A percentile compares a stretch with the other conserved stretches of the same genome.
These are phyloP conservation scores for Avicennia marina DNA, from an alignment of 257 asterid genomes.

Conservation along the genomic window DNA sequence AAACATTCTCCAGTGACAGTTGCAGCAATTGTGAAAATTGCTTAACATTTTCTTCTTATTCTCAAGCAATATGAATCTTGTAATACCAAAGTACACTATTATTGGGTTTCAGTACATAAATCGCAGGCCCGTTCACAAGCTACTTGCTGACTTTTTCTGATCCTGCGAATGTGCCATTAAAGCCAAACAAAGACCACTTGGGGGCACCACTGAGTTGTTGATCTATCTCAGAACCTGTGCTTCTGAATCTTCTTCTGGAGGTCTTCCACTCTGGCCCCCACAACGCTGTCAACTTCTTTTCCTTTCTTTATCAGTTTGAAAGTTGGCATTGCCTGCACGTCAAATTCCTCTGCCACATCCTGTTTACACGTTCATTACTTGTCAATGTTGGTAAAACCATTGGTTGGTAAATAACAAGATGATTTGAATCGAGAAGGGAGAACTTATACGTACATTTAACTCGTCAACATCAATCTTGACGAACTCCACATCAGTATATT, in stretches of 20 bases:
- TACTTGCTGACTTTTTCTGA: too few relatives aligned
- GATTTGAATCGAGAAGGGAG: background rate
- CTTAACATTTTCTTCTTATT: too few relatives aligned
- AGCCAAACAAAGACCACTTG: too few relatives aligned
- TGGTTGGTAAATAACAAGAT: background rate
- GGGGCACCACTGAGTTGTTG: too few relatives aligned
- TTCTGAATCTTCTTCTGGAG: conserved; percentile 51
- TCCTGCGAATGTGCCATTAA: too few relatives aligned
- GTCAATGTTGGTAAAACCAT: background rate
- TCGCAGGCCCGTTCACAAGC: too few relatives aligned
- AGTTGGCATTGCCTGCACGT: conserved; percentile 68
- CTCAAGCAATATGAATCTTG: too few relatives aligned
- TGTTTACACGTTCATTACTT: conserved; percentile 28
- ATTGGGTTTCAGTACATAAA: too few relatives aligned
- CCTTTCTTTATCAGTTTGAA: conserved; percentile 62
- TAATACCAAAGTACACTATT: too few relatives aligned
- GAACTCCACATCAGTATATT: conserved; percentile 50
- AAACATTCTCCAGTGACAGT: too few relatives aligned
- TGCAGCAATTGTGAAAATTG: too few relatives aligned
- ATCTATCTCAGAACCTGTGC: conserved; percentile 32
- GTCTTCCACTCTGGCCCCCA: conserved; percentile 54
- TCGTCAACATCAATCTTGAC: conserved; percentile 66
- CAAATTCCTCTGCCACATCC: conserved; percentile 63
- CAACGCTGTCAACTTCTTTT: conserved; percentile 49
- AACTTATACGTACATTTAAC: conserved; percentile 42